These are phyloP conservation scores for Gamsiella multidivaricata DNA, from an alignment of 192 early-diverging fungal species.

Conservation along the genomic window DNA sequence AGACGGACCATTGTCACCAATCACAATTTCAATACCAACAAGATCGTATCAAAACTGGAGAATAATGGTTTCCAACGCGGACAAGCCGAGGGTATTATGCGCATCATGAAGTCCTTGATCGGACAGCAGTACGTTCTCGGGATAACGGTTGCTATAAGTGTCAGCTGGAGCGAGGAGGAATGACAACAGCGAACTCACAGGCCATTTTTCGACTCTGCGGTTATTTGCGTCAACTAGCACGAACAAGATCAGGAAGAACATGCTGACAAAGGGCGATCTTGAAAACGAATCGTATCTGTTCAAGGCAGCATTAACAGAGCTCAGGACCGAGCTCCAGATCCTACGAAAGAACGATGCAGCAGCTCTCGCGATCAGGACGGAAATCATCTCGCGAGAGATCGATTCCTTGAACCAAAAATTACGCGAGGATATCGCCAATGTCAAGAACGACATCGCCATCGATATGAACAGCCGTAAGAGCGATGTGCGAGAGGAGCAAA, in stretches of 20 bases:
- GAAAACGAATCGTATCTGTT: slow-evolving; percentile 90
- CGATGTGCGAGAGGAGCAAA: slow-evolving; percentile 83
- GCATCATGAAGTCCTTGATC: slow-evolving; percentile 75
- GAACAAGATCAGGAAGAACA: slow-evolving; percentile 57
- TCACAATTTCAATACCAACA: slow-evolving; percentile 84
- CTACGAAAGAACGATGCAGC: slow-evolving; percentile 81
- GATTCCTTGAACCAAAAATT: slow-evolving; percentile 79
- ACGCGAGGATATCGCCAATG: slow-evolving; percentile 78
- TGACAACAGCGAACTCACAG: no score
- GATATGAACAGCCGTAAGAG: slow-evolving; percentile 92
- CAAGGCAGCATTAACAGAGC: slow-evolving; percentile 85
- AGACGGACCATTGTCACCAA: slow-evolving; percentile 42
- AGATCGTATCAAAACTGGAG: slow-evolving; percentile 73
- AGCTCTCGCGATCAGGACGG: slow-evolving; percentile 76
- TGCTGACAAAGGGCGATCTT: slow-evolving; percentile 79
- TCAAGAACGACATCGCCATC: slow-evolving; percentile 88
- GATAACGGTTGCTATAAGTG: no score
- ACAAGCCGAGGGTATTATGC: slow-evolving; percentile 84
- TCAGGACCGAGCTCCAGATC: slow-evolving; percentile 80
- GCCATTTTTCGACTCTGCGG: slow-evolving; percentile 3
- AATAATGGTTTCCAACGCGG: slow-evolving; percentile 71
- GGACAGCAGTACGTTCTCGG: slow-evolving; percentile 67
- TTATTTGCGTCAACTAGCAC: slow-evolving; percentile 41
- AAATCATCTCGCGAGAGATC: slow-evolving; percentile 80
- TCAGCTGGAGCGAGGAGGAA: no score